Conservation (phyloP, 176 grass and related monocot species). For the Lolium perenne region DNA sequence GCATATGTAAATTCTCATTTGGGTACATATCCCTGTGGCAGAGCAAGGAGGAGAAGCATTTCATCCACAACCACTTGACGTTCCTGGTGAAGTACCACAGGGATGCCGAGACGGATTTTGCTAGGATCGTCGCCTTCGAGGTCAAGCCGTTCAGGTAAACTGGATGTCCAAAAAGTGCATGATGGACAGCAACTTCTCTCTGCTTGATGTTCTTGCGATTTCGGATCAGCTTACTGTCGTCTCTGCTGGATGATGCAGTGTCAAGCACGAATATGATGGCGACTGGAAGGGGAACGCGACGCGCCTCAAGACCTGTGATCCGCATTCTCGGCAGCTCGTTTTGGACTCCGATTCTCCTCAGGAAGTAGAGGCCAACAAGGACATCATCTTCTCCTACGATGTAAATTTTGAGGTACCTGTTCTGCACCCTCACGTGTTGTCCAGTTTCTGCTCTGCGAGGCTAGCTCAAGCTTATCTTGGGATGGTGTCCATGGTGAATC, state of each 20-base stretch:
- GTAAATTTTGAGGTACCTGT: slow-evolving; percentile 69
- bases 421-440: neutral
- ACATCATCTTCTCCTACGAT: slow-evolving; percentile 81
- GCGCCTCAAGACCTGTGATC: slow-evolving; percentile 67
- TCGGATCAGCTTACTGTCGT: neutral
- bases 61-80: slow-evolving; percentile 86
- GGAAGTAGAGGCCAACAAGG: slow-evolving; percentile 69
- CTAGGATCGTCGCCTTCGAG: slow-evolving; percentile 91
- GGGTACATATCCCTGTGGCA: slow-evolving; percentile 43
- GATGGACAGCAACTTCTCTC: neutral
- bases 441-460: neutral
- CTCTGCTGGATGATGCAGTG: slow-evolving; percentile 48
- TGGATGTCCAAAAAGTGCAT: neutral
- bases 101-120: slow-evolving; percentile 63
- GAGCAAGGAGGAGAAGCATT: slow-evolving; percentile 88
- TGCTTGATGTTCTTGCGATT: neutral
- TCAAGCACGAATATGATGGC: slow-evolving; percentile 77
- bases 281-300: slow-evolving; percentile 65
- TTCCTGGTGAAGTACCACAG: slow-evolving; percentile 86
- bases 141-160: slow-evolving; percentile 81
- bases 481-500: slow-evolving; percentile 1
- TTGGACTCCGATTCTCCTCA: slow-evolving; percentile 69
- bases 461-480: too few relatives aligned
- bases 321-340: slow-evolving; percentile 59
- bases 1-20: neutral